Evolutionary conservation across 108 stramenopile species (phyloP).

Genomic region (Conticribra guillardii): DNA sequence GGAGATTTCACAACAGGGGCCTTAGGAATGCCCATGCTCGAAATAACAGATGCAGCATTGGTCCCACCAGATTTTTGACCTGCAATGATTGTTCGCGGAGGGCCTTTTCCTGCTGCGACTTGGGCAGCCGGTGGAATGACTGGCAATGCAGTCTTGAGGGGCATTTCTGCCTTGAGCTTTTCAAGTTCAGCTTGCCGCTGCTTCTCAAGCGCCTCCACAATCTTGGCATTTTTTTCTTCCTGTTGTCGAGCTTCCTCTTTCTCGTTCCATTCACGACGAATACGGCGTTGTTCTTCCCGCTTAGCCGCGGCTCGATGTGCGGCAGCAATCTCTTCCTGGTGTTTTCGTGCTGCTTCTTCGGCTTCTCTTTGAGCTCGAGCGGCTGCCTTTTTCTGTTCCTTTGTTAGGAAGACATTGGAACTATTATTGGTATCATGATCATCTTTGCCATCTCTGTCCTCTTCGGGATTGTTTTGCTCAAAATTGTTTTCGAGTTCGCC

Average conservation of each 20-base stretch:
- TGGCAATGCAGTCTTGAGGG: slow-evolving; percentile 3
- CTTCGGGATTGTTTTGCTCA: slow-evolving; percentile 1
- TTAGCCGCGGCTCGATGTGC: slow-evolving; percentile 66
- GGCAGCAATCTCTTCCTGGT: slow-evolving; percentile 51
- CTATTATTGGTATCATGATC: slow-evolving; percentile 9
- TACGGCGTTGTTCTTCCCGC: slow-evolving; percentile 79
- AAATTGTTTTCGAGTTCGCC: slow-evolving; percentile 11
- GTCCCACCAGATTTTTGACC: slow-evolving; percentile 17
- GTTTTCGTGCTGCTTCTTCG: slow-evolving; percentile 52
- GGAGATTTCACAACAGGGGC: slow-evolving; percentile 42
- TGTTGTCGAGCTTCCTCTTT: slow-evolving; percentile 68
- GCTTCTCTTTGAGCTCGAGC: slow-evolving; percentile 25
- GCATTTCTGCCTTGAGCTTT: slow-evolving; percentile 16
- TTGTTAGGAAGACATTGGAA: slow-evolving; percentile 7
- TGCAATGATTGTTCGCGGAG: slow-evolving; percentile 41
- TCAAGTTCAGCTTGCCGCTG: slow-evolving; percentile 34
- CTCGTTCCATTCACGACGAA: slow-evolving; percentile 87
- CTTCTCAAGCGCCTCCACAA: slow-evolving; percentile 46
- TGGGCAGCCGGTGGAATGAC: slow-evolving; percentile 21
- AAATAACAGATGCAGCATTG: slow-evolving; percentile 15
- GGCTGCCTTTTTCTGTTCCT: slow-evolving; percentile 20
- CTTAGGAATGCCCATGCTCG: slow-evolving; percentile 49
- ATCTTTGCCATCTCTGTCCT: neutral
- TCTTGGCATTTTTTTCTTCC: slow-evolving; percentile 62
- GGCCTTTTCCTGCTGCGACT: slow-evolving; percentile 27